These are phyloP conservation scores for Heracleum sosnowskyi DNA, from an alignment of 129 eudicot genomes.

Conservation along the genomic window DNA sequence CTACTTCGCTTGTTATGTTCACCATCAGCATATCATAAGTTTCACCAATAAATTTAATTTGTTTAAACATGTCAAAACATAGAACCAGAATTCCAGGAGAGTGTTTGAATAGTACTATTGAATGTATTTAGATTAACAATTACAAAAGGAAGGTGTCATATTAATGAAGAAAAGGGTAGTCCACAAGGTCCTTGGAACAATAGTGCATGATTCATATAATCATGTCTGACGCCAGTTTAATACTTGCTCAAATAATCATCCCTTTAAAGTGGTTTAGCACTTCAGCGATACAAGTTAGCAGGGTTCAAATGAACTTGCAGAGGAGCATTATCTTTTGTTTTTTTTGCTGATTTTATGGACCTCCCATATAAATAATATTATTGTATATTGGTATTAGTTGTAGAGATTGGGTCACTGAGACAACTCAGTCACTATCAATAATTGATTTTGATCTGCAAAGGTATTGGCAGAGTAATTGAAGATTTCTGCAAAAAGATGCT, in stretches of 20 bases:
- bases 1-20: background rate
- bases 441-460: background rate
- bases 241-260: background rate
- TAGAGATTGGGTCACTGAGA: background rate
- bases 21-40: background rate
- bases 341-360: background rate
- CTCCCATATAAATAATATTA: background rate
- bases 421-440: background rate
- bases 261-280: background rate
- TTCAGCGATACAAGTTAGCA: background rate
- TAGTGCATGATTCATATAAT: background rate
- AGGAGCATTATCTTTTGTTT: background rate
- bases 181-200: background rate
- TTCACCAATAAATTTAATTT: background rate
- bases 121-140: background rate
- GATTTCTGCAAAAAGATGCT: background rate
- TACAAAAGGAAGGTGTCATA: background rate
- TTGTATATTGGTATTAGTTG: background rate
- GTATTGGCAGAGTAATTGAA: background rate
- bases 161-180: background rate
- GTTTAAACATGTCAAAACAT: background rate
- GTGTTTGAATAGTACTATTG: background rate
- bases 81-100: background rate
- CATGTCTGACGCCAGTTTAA: background rate
- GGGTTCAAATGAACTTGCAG: background rate